Evolutionary conservation across 257 asterid species (phyloP).

Genomic region (Plectranthus barbatus): DNA sequence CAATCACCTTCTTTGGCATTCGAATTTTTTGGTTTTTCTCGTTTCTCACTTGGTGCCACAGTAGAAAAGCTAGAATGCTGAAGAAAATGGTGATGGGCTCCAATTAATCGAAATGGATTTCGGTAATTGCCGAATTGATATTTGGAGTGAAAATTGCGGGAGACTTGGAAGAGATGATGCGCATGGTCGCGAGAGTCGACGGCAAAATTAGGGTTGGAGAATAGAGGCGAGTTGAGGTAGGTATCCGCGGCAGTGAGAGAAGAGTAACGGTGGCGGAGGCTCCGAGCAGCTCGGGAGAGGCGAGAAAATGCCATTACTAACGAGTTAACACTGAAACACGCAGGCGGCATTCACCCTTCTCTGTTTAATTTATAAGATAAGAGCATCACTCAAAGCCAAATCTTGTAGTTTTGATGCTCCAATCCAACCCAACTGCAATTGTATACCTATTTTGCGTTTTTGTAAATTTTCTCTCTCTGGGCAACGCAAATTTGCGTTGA

Average conservation of each 20-base stretch:
- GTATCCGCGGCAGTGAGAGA: conserved; percentile 10
- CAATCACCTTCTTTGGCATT: conserved; percentile 11
- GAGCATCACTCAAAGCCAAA: no score
- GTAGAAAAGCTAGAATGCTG: conserved; percentile 32
- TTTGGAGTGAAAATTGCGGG: conserved; percentile 5
- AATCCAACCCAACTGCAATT: no score
- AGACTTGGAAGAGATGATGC: conserved; percentile 8
- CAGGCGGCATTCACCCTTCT: no score
- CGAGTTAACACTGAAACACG: neutral
- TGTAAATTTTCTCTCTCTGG: no score
- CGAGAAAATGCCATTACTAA: conserved; percentile 18
- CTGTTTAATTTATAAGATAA: no score
- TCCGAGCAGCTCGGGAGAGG: conserved; percentile 22
- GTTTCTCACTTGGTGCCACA: conserved; percentile 24
- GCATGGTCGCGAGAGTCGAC: conserved; percentile 5
- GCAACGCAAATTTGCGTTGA: no score
- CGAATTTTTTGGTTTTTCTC: conserved; percentile 18
- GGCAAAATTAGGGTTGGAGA: neutral
- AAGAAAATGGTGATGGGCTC: conserved; percentile 21
- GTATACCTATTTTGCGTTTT: no score
- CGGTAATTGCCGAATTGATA: conserved; percentile 4
- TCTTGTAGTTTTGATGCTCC: no score
- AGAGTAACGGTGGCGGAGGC: conserved; percentile 20
- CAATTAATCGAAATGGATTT: conserved; percentile 16
- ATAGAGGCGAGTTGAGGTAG: neutral